Conservation (phyloP, 2,329 filamentous ascomycete genomes). For the Nannizzia gypsea region DNA sequence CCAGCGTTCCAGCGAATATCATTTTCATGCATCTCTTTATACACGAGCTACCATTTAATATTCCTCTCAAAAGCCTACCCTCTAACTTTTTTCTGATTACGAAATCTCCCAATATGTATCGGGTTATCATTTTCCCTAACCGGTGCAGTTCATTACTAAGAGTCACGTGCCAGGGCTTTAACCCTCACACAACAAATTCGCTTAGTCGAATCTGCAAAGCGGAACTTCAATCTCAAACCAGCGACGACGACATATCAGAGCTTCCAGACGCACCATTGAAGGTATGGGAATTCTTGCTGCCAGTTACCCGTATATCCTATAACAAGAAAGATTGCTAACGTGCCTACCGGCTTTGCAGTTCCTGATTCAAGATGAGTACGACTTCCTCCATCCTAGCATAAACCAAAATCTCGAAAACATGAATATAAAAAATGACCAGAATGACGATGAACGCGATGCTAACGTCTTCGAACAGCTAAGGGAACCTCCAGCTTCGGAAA, state of each 20-base stretch:
- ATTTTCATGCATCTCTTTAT: neutral
- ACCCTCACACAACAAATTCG: constrained; percentile 31
- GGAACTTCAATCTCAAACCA: constrained; percentile 31
- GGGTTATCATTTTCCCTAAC: neutral
- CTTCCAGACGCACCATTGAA: constrained; percentile 34
- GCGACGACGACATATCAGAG: constrained; percentile 36
- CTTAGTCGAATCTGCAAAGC: constrained; percentile 28
- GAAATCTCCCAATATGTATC: neutral
- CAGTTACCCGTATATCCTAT: neutral
- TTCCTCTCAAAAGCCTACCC: no score
- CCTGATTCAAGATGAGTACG: constrained; percentile 50
- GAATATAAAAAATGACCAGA: neutral
- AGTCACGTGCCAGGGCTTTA: constrained; percentile 19
- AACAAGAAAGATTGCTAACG: neutral
- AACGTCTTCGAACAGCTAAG: constrained; percentile 48
- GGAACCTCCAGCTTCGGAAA: constrained; percentile 61
- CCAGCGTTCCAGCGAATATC: constrained; percentile 5
- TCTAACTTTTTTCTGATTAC: no score
- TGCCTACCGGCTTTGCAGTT: constrained; percentile 20
- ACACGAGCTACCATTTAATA: no score
- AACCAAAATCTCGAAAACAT: constrained; percentile 3
- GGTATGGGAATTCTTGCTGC: constrained; percentile 21
- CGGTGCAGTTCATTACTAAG: neutral
- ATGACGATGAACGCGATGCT: constrained; percentile 25
- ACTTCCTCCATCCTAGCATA: constrained; percentile 22